A percentile compares a stretch with the other conserved stretches of the same genome.
Evolutionary conservation across 1,284 basidiomycete genomes (phyloP).

Genomic region (Heterobasidion parviporum): DNA sequence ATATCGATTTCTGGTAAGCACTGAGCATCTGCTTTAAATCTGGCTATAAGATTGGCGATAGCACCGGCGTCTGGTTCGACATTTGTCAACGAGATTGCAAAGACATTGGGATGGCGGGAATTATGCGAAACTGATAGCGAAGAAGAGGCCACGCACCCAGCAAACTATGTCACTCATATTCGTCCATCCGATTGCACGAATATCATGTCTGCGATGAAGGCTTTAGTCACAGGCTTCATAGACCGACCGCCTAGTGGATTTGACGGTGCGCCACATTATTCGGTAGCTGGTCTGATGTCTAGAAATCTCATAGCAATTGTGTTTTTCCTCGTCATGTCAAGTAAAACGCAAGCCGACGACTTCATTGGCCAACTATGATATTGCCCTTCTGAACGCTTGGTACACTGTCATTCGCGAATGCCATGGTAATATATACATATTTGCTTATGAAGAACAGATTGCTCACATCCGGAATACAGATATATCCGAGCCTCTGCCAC

Average conservation of each 20-base stretch:
- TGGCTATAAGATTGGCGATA: slow-evolving; percentile 5
- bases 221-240: slow-evolving; percentile 46
- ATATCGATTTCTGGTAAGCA: slow-evolving; percentile 43
- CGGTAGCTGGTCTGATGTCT: neutral
- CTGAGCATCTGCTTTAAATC: slow-evolving; percentile 4
- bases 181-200: slow-evolving; percentile 51
- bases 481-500: slow-evolving; percentile 12
- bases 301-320: slow-evolving; percentile 3
- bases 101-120: slow-evolving; percentile 17
- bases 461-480: slow-evolving; percentile 5
- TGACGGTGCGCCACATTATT: slow-evolving; percentile 18
- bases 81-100: slow-evolving; percentile 37
- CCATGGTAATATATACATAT: slow-evolving; percentile 23
- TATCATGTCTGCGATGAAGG: slow-evolving; percentile 44
- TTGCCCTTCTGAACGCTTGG: slow-evolving; percentile 51
- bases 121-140: slow-evolving; percentile 15
- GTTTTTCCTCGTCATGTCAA: slow-evolving; percentile 8
- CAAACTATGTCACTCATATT: slow-evolving; percentile 34
- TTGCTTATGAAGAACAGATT: neutral
- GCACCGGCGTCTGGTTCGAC: slow-evolving; percentile 27
- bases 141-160: slow-evolving; percentile 8
- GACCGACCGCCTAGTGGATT: slow-evolving; percentile 22
- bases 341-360: slow-evolving; percentile 36
- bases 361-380: slow-evolving; percentile 53
- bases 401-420: slow-evolving; percentile 31